Base-by-base conservation (phyloP, 164 flowering plant species). In the Pachysandra terminalis region DNA sequence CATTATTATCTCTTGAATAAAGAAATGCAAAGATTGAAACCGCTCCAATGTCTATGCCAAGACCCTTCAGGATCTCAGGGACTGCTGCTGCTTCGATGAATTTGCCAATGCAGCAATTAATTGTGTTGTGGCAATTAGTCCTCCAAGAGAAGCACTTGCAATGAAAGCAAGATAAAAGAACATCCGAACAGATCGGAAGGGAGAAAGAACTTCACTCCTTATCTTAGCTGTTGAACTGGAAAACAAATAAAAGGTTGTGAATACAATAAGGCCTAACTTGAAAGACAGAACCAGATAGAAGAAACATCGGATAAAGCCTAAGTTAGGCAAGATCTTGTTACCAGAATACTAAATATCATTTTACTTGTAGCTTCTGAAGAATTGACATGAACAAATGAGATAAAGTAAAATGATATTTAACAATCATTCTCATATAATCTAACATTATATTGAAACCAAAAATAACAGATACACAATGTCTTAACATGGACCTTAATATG, bases 91-190 rank as follows among this genome's bases (percentile, higher is more conserved):
- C 81, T 73, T 84, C 27, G 87, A 80, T 61, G 92, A 59, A 65
- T 83, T 89, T 49, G 83, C 54, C 7, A 92, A 78, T 21, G 97
- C 94, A 66, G 70, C 85, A 62, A 88, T 82, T 66, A 95, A 70
- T 63, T 75, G 92, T n/a, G 90, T 78, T 24, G 77, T 51, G 24
- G 97, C 94, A 65, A 95, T 92, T 55, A 95, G 66, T 67, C 90
- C 95, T 75, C 99, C 99, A 14, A 95, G 61, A 27, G 81, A 28
- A 69, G 78, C 97, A 76, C 97, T 90, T 24, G 94, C 97, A 49
- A 95, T 81, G 76, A 95, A 95, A 52, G 99, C 96, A 48, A 92
- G 81, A 68, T 95, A 95, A 73, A 95, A 95, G 85, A 95, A 95
- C 96, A 92, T 92, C 62, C 99, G 81, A 23, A 95, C 84, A 15